Conservation (phyloP, 192 early-diverging fungal genomes). For the Backusella mclennaniae region DNA sequence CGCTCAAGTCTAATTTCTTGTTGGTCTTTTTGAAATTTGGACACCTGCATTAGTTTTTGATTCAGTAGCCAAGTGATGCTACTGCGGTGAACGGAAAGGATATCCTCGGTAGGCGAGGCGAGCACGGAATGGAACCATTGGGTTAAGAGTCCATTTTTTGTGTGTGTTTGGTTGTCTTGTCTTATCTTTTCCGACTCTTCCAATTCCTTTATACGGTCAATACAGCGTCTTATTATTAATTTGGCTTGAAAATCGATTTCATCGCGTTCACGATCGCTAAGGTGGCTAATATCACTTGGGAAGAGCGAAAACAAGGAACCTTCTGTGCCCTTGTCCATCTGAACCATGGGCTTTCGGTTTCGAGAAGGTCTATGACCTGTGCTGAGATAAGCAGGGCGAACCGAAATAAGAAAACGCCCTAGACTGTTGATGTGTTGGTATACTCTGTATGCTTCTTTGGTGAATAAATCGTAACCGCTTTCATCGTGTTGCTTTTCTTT, state of each 20-base stretch:
- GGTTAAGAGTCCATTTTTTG: slow-evolving; percentile 34
- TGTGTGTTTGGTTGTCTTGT: slow-evolving; percentile 15
- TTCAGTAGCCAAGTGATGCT: slow-evolving; percentile 71
- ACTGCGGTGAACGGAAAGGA: slow-evolving; percentile 63
- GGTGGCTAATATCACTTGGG: slow-evolving; percentile 20
- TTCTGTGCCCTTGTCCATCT: background rate
- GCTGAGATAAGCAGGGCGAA: slow-evolving; percentile 54
- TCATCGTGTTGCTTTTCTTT: slow-evolving; percentile 13
- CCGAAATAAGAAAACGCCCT: slow-evolving; percentile 45
- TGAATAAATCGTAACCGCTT: slow-evolving; percentile 40
- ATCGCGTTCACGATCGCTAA: slow-evolving; percentile 64
- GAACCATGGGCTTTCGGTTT: background rate
- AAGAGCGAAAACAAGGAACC: slow-evolving; percentile 23
- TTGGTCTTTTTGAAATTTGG: slow-evolving; percentile 68
- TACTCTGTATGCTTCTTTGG: slow-evolving; percentile 58
- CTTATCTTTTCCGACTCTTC: slow-evolving; percentile 48
- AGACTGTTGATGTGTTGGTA: slow-evolving; percentile 54
- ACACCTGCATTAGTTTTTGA: slow-evolving; percentile 59
- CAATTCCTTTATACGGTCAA: slow-evolving; percentile 57
- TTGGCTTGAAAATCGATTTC: slow-evolving; percentile 68
- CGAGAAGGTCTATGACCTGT: slow-evolving; percentile 14
- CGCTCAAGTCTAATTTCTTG: slow-evolving; percentile 65
- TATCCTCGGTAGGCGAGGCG: slow-evolving; percentile 39
- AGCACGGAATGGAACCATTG: slow-evolving; percentile 40
- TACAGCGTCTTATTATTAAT: slow-evolving; percentile 51